These are phyloP conservation scores for Hordeum pubiflorum DNA, from an alignment of 202 grass and related monocot genomes.

Conservation along the genomic window DNA sequence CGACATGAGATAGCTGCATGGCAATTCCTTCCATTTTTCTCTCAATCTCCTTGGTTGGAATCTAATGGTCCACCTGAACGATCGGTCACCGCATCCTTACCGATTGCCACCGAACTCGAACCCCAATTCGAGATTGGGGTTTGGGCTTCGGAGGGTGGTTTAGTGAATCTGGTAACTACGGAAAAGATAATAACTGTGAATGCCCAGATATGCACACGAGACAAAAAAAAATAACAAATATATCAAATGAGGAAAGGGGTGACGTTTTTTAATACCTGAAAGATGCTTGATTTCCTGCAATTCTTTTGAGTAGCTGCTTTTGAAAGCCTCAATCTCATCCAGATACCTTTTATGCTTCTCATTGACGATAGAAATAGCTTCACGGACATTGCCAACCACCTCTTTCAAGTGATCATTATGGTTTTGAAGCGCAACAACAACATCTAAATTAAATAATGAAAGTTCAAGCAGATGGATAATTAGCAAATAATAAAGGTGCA, in stretches of 20 bases:
- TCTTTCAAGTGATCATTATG: constrained; percentile 66
- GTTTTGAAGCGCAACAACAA: constrained; percentile 63
- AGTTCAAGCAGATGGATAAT: constrained; percentile 23
- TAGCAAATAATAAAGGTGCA: background rate
- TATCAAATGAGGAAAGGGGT: background rate
- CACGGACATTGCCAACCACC: constrained; percentile 56
- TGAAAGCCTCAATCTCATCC: constrained; percentile 64
- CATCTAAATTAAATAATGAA: constrained; percentile 49
- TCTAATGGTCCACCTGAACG: no score
- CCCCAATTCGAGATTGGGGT: background rate
- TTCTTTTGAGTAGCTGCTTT: constrained; percentile 46
- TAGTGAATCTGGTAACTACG: background rate
- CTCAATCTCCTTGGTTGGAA: no score
- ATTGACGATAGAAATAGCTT: constrained; percentile 56
- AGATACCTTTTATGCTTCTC: constrained; percentile 62
- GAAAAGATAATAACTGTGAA: background rate
- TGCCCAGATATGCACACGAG: background rate
- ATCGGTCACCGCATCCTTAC: no score
- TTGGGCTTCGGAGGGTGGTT: background rate
- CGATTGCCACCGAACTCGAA: no score
- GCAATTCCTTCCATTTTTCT: no score
- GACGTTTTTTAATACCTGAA: constrained; percentile 56
- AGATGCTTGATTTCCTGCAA: constrained; percentile 70
- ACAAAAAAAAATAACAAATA: background rate
- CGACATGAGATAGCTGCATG: no score